Base-by-base conservation (phyloP, 2,329 filamentous ascomycete genomes). In the Chaetoscypha palmicola region DNA sequence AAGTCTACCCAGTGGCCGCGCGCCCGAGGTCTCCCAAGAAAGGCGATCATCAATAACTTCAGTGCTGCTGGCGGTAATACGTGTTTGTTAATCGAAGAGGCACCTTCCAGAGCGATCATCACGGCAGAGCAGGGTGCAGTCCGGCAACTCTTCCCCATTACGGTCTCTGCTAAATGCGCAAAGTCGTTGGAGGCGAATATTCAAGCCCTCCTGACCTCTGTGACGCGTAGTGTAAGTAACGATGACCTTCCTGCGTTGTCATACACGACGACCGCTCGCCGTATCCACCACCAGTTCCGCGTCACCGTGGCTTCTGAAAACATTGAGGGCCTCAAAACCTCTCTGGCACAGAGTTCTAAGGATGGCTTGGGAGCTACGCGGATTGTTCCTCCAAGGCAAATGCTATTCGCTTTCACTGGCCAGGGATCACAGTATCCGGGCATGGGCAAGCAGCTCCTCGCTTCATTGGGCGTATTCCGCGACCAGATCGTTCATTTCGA, bases 231-330 rank as follows among this genome's bases (percentile, higher is more conserved):
- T 7, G 7, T 28, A 28, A 28, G 7, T 7, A 21, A 40, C 2
- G 43, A 39, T 32, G 16, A 17, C 5, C 20, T 52, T 9, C 23
- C 41, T 16, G 35, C 43, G 12, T 14, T 53, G 2, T 38, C 46
- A 12, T 53, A 53, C 23, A 51, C 50, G 5, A 42, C 46, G 7
- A 51, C 46, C 5, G 43, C 47, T 3, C 71, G 79, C 12, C 72
- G 73, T 38, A 71, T 76, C 7, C 78, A 81, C 51, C 70, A 78
- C 59, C 64, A 69, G 52, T 73, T 71, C 64, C 70, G 76, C 9
- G 65, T 75, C 12, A 28, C 31, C n/a, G 17, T 36, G 12, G 10
- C 9, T 11, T 8, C 7, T 9, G 11, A 19, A 21, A 20, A 53
- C 73, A 71, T 64, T 69, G 74, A n/a, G 65, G 75, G 33, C 35